Evolutionary conservation across 768 basidiomycete species (phyloP), one percentile per base, ranked within the genome.

Genomic region (Kwoniella newhampshirensis): DNA sequence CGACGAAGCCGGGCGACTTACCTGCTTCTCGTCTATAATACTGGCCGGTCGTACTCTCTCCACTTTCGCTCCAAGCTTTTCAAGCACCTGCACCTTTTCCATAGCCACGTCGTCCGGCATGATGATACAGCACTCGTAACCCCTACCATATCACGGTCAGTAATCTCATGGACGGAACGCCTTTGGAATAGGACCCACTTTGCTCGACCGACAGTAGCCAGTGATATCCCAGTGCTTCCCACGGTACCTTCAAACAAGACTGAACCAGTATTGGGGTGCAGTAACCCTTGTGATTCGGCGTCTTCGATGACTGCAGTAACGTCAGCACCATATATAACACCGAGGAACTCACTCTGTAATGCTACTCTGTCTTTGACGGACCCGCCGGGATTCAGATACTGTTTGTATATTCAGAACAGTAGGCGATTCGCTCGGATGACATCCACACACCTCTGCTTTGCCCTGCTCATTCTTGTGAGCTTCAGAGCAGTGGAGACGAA

Each of bases 341-440:
- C 35, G n/a, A 9, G 8, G 35, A 17, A 64, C 84, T 58, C 69
- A 96, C 93, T 90, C 75, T 85, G 83, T 58, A 97, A 75, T 0
- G 93, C 94, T n/a, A 98, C 94, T 27, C 96, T 84, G 75, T 99
- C 96, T 75, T 99, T 99, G 47, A 97, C 88, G 51, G 93, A 97
- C 37, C 96, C 96, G 23, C 94, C 94, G 0, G 96, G 94, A 76
- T 99, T 99, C 58, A 98, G 74, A 72, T 87, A 99, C 91, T 98
- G 66, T 13, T 9, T 6, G 26, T 9, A 50, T 30, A 39, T 18
- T 51, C 30, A 46, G 27, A 42, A 17, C 20, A 15, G n/a, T 1
- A 18, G 35, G 26, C 7, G 27, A 25, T 39, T 25, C 21, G 9
- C 7, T 8, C 13, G n/a, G 20, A 26, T 46, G 26, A 9, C 7